These are phyloP conservation scores for Lentinula edodes DNA, from an alignment of 768 basidiomycete species.

Conservation along the genomic window DNA sequence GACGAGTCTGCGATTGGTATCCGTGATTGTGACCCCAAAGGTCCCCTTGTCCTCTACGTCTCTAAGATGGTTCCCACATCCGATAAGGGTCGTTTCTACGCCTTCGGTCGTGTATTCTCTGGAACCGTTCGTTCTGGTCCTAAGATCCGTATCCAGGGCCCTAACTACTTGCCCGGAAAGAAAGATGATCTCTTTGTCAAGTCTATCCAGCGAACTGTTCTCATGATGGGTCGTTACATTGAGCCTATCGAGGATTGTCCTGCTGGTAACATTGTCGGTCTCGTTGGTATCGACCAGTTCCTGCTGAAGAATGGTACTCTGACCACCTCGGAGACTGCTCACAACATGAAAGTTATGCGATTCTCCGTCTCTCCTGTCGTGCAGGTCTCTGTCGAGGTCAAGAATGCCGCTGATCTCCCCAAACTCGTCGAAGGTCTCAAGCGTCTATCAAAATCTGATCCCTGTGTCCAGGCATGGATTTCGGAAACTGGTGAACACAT, in stretches of 20 bases:
- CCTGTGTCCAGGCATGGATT: conserved; percentile 97
- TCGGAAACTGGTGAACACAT: conserved; percentile 93
- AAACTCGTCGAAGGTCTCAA: conserved; percentile 99
- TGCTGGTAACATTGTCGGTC: conserved; percentile 96
- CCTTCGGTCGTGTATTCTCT: conserved; percentile 99
- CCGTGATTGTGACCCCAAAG: conserved; percentile 95
- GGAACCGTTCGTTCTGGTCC: conserved; percentile 96
- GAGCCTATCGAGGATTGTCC: conserved; percentile 99
- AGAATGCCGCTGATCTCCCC: conserved; percentile 98
- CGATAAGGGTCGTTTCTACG: conserved; percentile 99
- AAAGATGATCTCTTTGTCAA: conserved; percentile 98
- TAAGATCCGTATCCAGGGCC: conserved; percentile 99
- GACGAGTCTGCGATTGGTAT: conserved; percentile 99
- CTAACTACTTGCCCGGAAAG: conserved; percentile 97
- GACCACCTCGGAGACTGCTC: conserved; percentile 95
- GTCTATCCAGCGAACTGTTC: conserved; percentile 95
- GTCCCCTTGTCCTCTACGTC: conserved; percentile 94
- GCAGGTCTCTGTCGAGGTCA: conserved; percentile 98
- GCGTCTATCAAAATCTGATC: conserved; percentile 99
- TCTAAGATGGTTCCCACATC: conserved; percentile 99
- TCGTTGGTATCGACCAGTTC: conserved; percentile 99
- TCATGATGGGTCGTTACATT: conserved; percentile 99
- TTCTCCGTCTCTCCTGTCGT: conserved; percentile 99
- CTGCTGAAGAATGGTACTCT: conserved; percentile 98
- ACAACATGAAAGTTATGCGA: conserved; percentile 99